Evolutionary conservation across 768 basidiomycete species (phyloP), one percentile per base, ranked within the genome.

Genomic region (Phylloporus sp.): DNA sequence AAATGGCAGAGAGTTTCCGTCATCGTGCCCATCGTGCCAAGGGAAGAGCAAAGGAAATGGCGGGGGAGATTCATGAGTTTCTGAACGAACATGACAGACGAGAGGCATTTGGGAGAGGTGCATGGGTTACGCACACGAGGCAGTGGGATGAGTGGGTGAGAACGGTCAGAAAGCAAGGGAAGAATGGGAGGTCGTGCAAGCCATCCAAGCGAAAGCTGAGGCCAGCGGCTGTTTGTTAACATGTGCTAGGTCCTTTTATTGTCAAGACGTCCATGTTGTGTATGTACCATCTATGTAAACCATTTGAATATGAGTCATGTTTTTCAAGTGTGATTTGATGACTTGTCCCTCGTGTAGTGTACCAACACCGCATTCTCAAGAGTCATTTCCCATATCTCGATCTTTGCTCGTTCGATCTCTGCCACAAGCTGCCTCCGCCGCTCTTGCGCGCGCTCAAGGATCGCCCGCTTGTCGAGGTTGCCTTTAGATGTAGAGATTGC

Each of bases 361-460:
- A 71, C 60, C 48, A 86, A 65, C 42, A 75, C 79, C n/a, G 80
- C 83, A 56, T 81, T 77, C 64, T 86, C 85, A 41, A 86, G 73
- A 32, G 78, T 81, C 41, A 75, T 74, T 66, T 86, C 84, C 87
- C 87, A 88, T 46, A 88, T 63, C 57, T 83, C 80, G 23, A 78
- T 71, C 58, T 82, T 83, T 20, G 81, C 77, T 43, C 67, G 69
- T 39, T 81, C 74, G 36, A 89, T 65, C 65, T 84, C 81, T 9
- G 65, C 66, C 45, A 67, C 66, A 29, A 90, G 54, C 54, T 77
- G 70, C 44, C 66, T 64, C 48, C 78, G 75, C 56, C 77, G 72
- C 55, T 78, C 77, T 44, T 66, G 70, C 13, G 84, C 85, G 13
- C 74, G 72, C 35, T 61, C 67, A 26, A 88, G 49, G 18, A 82